Evolutionary conservation across 306 rosid species (phyloP), one percentile per base, ranked within the genome.

Genomic region (Senna siamea): DNA sequence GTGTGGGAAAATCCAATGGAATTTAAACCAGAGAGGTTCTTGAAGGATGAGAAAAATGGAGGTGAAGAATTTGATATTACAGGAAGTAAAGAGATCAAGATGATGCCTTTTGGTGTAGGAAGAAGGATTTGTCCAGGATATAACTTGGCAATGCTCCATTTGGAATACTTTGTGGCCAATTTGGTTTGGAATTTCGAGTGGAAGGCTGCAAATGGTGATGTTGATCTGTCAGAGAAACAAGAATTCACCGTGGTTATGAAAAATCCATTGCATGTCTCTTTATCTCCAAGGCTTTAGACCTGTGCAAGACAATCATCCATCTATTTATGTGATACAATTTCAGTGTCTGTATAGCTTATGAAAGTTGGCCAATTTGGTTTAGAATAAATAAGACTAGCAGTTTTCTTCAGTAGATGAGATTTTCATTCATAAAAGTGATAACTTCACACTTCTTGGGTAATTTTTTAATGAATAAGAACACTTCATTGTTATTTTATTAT

Each of bases 1-100:
- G 66, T 34, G 44, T 60, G 66, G 66, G 46, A 60, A 17, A 19
- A 60, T 35, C 66, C 66, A 34, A 60, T 60, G 47, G 66, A 15
- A 1, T 60, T 60, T 22, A 60, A 17, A 43, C 47, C 66, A 34
- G 66, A 60, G 46, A 60, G 66, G 28, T 60, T 60, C 46, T 60
- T 60, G 66, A 9, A 60, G 14, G 1, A 41, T n/a, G 23, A 34
- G n/a, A n/a, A n/a, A n/a, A n/a, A n/a, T n/a, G n/a, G n/a, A n/a
- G n/a, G n/a, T n/a, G 40, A 11, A 37, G 17, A n/a, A 59, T 37
- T 62, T 19, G 68, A 62, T 38, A 62, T 62, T 4, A 38, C 68
- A 2, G 50, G 68, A 10, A 62, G 50, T n/a, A 62, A 62, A 18
- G 68, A 62, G 32, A 62, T 38, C 1, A 62, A 38, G 50, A 62